These are phyloP conservation scores for Trametes coccinea DNA, from an alignment of 768 basidiomycete species.

Conservation along the genomic window DNA sequence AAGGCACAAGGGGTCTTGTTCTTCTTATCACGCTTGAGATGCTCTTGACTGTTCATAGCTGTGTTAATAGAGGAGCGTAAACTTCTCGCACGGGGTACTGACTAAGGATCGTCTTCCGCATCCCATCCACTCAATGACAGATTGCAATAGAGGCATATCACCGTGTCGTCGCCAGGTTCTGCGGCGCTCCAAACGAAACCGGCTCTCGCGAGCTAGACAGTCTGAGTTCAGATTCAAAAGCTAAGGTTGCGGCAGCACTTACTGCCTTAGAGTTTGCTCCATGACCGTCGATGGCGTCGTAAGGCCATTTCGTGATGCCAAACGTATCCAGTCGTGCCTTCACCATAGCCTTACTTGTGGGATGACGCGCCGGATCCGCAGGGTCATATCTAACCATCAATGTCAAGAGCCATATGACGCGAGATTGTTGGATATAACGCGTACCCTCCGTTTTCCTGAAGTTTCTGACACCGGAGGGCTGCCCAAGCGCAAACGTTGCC, in stretches of 20 bases:
- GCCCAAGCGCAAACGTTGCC: conserved; percentile 78
- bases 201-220: conserved; percentile 77
- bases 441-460: conserved; percentile 58
- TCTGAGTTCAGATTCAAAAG: background rate
- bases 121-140: conserved; percentile 86
- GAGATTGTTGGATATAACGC: conserved; percentile 23
- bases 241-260: background rate
- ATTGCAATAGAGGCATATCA: conserved; percentile 84
- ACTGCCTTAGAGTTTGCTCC: conserved; percentile 75
- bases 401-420: background rate
- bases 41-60: conserved; percentile 58
- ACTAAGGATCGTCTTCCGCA: conserved; percentile 84
- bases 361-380: conserved; percentile 59
- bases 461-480: conserved; percentile 63
- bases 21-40: conserved; percentile 64
- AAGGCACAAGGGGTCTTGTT: conserved; percentile 45
- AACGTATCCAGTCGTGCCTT: conserved; percentile 73
- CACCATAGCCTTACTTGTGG: conserved; percentile 67
- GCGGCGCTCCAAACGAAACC: conserved; percentile 85
- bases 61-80: too few species aligned
- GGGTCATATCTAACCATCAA: conserved; percentile 53
- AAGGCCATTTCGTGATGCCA: conserved; percentile 61
- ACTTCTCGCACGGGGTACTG: conserved; percentile 29
- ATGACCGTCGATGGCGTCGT: conserved; percentile 62
- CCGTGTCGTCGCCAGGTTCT: conserved; percentile 70